Base-by-base conservation (phyloP, 805 yeast genomes). In the Monosporozyma aquatica region DNA sequence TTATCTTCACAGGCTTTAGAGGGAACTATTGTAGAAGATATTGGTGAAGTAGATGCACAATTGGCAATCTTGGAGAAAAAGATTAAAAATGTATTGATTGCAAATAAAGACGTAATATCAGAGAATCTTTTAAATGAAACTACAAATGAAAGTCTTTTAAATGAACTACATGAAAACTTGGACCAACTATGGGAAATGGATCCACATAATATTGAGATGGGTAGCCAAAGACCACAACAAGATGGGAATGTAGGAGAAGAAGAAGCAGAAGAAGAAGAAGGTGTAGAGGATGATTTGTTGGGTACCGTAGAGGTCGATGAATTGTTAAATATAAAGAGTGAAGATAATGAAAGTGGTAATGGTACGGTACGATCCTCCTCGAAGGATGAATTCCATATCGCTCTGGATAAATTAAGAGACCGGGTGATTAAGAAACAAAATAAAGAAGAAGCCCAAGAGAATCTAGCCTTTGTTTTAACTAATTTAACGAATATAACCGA, bases 401-500 rank as follows among this genome's bases (percentile, higher is more conserved):
- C 64, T 14, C 50, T 46, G 43, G 48, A 48, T 20, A 50, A 46
- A 23, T 38, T 55, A 22, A 52, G 50, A 36, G 38, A 49, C 4
- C 47, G 59, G 35, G 52, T 52, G 34, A 23, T 33, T 13, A 45
- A 42, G 20, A 40, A 40, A 20, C 26, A 32, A 4, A 46, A 42
- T 14, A 36, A 46, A 7, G 52, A 49, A 20, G 35, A 32, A 32
- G 18, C 35, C 17, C 35, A 32, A 32, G 35, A 32, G 18, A 32
- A 32, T 32, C 51, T 64, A 11, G 69, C 70, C 3, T 49, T 54
- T 4, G 71, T 80, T 23, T 63, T 79, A 33, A 70, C 71, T 38
- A 80, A 82, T 50, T 72, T 87, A 54, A 87, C 81, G 47, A 75
- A 78, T 30, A 69, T 89, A 9, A 72, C 82, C 46, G 95, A 85